Evolutionary conservation across 441 rosid species (phyloP), one percentile per base, ranked within the genome.

Genomic region (Euphorbia celastroides): DNA sequence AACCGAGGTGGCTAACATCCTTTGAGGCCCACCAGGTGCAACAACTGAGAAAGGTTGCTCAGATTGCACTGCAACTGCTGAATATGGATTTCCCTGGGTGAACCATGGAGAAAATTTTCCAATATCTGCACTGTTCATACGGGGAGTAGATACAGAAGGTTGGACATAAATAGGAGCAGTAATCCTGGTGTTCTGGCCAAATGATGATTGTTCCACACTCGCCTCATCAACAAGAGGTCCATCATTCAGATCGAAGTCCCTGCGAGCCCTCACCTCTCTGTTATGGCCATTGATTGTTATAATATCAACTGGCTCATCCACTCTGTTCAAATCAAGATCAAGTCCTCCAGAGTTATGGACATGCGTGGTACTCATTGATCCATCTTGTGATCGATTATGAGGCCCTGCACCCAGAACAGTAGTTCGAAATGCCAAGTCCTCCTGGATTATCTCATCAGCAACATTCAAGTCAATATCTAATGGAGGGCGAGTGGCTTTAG

Each of bases 191-290:
- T 82, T 81, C 74, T 81, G 95, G 57, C 70, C 72, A 48, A 80
- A 74, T 14, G 71, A 36, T 8, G 86, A 79, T 66, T 87, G 77
- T 41, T 91, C 98, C 5, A 70, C 73, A 63, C 41, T 60, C 36
- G 25, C 70, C 60, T 90, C 97, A 74, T 89, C 97, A 60, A 61
- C 75, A 65, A 72, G 72, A 10, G 98, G 99, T 36, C 97, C 99
- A 83, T 93, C 89, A 63, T 93, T 93, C 86, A 93, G 76, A 77
- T 93, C 99, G 57, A 93, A 89, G 70, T 86, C 93, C 72, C 88
- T 83, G 69, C 62, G 75, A 12, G 73, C 72, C 59, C 72, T 79
- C 26, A 60, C 65, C 66, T 74, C 84, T 32, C 80, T 77, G 62
- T 75, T 79, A 59, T 57, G 74, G 70, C 73, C 60, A 66, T 72